These are phyloP conservation scores for Pythium scleroteichum DNA, from an alignment of 352 stramenopile species.

Conservation along the genomic window DNA sequence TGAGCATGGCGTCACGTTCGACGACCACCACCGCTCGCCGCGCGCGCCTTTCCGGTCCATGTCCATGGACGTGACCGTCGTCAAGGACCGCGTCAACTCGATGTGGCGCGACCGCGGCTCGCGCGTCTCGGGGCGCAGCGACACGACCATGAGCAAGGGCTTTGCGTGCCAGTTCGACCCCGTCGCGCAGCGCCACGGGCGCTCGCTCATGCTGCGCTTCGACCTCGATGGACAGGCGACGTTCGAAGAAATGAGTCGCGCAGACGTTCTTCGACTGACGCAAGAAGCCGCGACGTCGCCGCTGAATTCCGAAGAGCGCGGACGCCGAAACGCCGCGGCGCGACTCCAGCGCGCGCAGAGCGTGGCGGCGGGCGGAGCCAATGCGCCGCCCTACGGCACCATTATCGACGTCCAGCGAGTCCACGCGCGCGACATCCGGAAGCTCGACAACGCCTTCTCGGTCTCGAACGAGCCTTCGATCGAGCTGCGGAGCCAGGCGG, in stretches of 20 bases:
- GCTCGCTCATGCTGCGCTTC: conserved; percentile 37
- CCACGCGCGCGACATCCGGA: conserved; percentile 73
- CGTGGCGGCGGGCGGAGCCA: background rate
- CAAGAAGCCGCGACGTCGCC: conserved; percentile 41
- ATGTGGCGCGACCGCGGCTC: background rate
- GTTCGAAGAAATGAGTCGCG: conserved; percentile 62
- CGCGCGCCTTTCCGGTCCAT: conserved; percentile 15
- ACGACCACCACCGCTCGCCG: background rate
- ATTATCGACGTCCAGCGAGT: conserved; percentile 43
- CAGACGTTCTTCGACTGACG: conserved; percentile 60
- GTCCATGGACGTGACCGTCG: conserved; percentile 16
- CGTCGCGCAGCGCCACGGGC: conserved; percentile 4
- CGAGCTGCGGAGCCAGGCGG: conserved; percentile 71
- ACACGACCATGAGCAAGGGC: conserved; percentile 5
- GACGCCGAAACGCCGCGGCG: background rate
- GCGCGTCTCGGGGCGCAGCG: conserved; percentile 2
- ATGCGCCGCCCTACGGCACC: conserved; percentile 15
- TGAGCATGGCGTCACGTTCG: background rate
- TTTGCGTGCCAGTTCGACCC: conserved; percentile 21
- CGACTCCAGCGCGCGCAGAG: background rate
- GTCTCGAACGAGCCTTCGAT: conserved; percentile 79
- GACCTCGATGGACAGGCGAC: conserved; percentile 51
- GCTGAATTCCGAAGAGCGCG: conserved; percentile 12
- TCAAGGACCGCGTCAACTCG: conserved; percentile 4
- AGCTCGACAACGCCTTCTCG: conserved; percentile 76